Base-by-base conservation (phyloP, 441 rosid species). In the Pelargonium citronellum region DNA sequence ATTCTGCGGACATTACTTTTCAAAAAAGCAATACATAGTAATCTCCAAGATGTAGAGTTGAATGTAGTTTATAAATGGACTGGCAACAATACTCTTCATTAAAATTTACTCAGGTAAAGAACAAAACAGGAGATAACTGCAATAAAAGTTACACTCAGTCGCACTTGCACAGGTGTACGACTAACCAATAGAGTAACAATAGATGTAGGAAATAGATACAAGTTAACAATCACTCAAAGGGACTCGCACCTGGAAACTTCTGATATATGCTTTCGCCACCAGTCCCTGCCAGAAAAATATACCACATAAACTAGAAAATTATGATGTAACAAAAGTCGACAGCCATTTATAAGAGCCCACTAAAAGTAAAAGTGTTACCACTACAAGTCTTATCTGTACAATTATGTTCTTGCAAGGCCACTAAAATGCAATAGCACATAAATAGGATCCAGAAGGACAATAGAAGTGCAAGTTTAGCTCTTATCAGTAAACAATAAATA, bases 241-340 rank as follows among this genome's bases (percentile, higher is more conserved):
- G 4, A 74, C 57, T 76, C 91, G 78, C 74, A 94, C 99, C 99
- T 62, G 99, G 96, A 84, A 94, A 94, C 64, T 83, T 87, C 37
- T 77, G 91, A 73, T 87, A 94, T 69, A 94, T 91, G 84, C 96
- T 89, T 79, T 94, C 97, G 71, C 99, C 99, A 75, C 85, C 79
- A 74, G 91, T 83, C 53, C 99, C 99, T 94, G 83, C 69, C 81
- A 71, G 61, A 19, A 53, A 43, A 79, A 20, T 62, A 57, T 61
- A 34, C 7, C 61, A n/a, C 3, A 55, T 60, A 66, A 63, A 65
- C 44, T 13, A 11, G 37, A 22, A 24, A 66, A 2, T n/a, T 24
- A 19, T 49, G 51, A 17, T 37, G 15, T 20, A 62, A 22, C 17
- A 24, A 65, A 24, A 27, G 20, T 22, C 60, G 22, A 12, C 34